Base-by-base conservation (phyloP, 495 filamentous ascomycete genomes). In the Penicillium paradoxum region DNA sequence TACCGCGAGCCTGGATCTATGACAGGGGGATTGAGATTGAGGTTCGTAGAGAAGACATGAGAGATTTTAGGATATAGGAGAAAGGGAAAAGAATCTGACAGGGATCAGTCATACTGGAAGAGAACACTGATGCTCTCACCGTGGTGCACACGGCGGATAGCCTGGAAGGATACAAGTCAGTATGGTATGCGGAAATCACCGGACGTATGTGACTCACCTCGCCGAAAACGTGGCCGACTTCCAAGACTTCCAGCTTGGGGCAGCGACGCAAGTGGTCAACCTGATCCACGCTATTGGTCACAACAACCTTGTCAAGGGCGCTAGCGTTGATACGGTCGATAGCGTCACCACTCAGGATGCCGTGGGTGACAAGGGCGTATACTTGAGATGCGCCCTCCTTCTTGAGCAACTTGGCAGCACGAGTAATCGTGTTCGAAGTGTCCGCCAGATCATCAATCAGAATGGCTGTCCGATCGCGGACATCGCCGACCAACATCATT, bases 401-500 rank as follows among this genome's bases (percentile, higher is more conserved):
- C 75, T 96, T 96, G 54, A 97, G 75, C 6, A 98, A 79, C 75
- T 96, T 97, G n/a, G 93, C 95, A 17, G 93, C 93, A 32, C 93
- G 81, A 1, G 92, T 97, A 60, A 98, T 95, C 8, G 93, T 98
- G 69, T 96, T 97, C 36, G 86, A 91, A 5, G 93, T 98, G 59
- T 98, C 93, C 18, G 87, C 91, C 56, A 98, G 79, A 64, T 98
- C 93, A 68, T 98, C 93, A 56, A 98, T 81, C 40, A 98, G 74
- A 62, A 98, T 95, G 38, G 90, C 84, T 43, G 87, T 87, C 53
- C 88, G 86, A 40, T 84, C 80, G 14, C 79, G 76, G 19, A 98
- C 89, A 63, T 95, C 83, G 47, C 93, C 93, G 7, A 98, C 95
- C 19, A 98, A 81, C 88, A 97, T 96, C 93, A 98, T 97, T 29